Evolutionary conservation across 305 asterid species (phyloP).

Genomic region (Rubia balearica): DNA sequence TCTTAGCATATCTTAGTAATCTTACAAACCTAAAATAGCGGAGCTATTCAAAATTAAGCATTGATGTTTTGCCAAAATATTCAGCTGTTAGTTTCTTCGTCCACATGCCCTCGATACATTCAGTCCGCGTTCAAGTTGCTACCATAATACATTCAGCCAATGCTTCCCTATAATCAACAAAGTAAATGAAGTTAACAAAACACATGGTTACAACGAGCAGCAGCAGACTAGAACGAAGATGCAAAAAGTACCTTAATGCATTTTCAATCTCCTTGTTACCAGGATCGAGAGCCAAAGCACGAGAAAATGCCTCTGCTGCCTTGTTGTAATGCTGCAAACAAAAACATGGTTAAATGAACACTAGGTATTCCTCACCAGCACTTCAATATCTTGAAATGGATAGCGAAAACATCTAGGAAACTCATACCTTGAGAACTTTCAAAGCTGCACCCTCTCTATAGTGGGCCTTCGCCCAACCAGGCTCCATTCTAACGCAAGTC

Average conservation of each 20-base stretch:
- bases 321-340: slow-evolving; percentile 10
- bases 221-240: neutral
- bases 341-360: neutral
- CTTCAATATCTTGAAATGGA: neutral
- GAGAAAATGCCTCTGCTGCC: slow-evolving; percentile 19
- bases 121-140: neutral
- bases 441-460: neutral
- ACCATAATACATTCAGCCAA: neutral
- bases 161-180: neutral
- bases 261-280: slow-evolving; percentile 19
- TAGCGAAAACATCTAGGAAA: neutral
- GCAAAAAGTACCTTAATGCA: slow-evolving; percentile 13
- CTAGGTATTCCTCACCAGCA: neutral
- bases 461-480: neutral
- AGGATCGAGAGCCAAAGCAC: slow-evolving; percentile 22
- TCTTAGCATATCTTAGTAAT: too few relatives aligned
- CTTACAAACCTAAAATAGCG: too few relatives aligned
- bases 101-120: neutral
- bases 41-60: too few relatives aligned
- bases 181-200: neutral
- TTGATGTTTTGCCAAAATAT: neutral
- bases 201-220: neutral
- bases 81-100: neutral
- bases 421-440: neutral
- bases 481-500: neutral